Evolutionary conservation across 192 early-diverging fungal genomes (phyloP).

Genomic region (Globomyces pollinis-pini): DNA sequence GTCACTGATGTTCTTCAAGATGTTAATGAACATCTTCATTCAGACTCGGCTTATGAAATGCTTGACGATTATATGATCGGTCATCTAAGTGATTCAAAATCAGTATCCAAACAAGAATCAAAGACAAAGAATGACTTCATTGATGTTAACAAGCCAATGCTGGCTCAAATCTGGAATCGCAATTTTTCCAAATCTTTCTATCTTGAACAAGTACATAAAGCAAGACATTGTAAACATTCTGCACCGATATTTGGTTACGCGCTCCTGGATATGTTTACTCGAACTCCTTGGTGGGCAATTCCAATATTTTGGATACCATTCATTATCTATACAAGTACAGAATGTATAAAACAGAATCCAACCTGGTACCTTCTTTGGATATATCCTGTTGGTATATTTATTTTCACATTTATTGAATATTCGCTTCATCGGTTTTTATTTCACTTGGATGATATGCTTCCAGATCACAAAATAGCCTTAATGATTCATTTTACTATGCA

Average conservation of each 20-base stretch:
- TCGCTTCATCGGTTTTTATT: slow-evolving; percentile 87
- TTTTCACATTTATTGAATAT: slow-evolving; percentile 90
- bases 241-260: slow-evolving; percentile 69
- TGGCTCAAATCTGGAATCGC: slow-evolving; percentile 66
- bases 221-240: slow-evolving; percentile 66
- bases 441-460: slow-evolving; percentile 82
- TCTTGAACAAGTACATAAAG: slow-evolving; percentile 83
- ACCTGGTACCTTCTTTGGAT: slow-evolving; percentile 17
- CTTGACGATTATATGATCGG: slow-evolving; percentile 80
- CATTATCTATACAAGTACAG: slow-evolving; percentile 35
- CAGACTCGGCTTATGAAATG: slow-evolving; percentile 77
- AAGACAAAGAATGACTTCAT: slow-evolving; percentile 59
- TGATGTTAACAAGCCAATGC: slow-evolving; percentile 71
- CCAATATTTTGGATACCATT: slow-evolving; percentile 87
- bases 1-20: slow-evolving; percentile 75
- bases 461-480: slow-evolving; percentile 71
- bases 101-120: slow-evolving; percentile 2
- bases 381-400: slow-evolving; percentile 59
- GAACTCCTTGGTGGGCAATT: slow-evolving; percentile 87
- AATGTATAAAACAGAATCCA: slow-evolving; percentile 19
- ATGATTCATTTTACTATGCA: slow-evolving; percentile 82
- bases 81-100: slow-evolving; percentile 2
- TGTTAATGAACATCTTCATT: slow-evolving; percentile 66
- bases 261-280: slow-evolving; percentile 73
- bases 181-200: slow-evolving; percentile 78